Base-by-base conservation (phyloP, 148 eudicot genomes). In the Vaccinium macrocarpon region DNA sequence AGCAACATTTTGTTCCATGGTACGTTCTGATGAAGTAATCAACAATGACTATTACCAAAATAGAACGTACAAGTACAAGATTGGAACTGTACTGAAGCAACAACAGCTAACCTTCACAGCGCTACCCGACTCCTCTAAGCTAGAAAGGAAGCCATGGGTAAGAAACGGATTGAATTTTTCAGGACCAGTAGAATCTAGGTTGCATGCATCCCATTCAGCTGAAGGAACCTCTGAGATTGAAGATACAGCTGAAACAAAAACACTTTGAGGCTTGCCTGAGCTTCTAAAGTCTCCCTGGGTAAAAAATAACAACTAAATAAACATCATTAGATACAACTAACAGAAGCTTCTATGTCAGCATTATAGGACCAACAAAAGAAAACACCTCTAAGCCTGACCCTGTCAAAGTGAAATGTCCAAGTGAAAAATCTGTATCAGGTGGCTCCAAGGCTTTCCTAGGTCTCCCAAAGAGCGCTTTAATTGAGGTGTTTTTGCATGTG, bases 181-280 rank as follows among this genome's bases (percentile, higher is more conserved):
- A 35, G 87, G 88, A 76, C 98, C 97, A 55, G 90, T 84, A 25
- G 97, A 87, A 89, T 93, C 98, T 49, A 91, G 83, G 87, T 90
- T 90, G 87, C 99, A 96, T 62, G 94, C 94, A 92, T 96, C 98
- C 99, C 99, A 96, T 35, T 89, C 94, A 50, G 86, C 71, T 19
- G 90, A 82, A 29, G 92, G 85, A 89, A 96, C 90, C 84, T 96
- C 92, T 79, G 88, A 87, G 80, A 96, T 93, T 42, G 99, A 96
- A 79, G 99, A 92, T 83, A 91, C 85, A 81, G 90, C 93, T 49
- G 94, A 91, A 90, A 96, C 89, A 74, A 94, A 93, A 86, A 96
- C 82, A 82, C 83, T 88, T 85, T 71, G 88, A 75, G 89, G 84
- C 46, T 82, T 85, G 72, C 75, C 81, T 32, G 85, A 79, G 84